These are phyloP conservation scores for Hsuehochloa calcarea DNA, from an alignment of 176 grass and related monocot genomes.

Conservation along the genomic window DNA sequence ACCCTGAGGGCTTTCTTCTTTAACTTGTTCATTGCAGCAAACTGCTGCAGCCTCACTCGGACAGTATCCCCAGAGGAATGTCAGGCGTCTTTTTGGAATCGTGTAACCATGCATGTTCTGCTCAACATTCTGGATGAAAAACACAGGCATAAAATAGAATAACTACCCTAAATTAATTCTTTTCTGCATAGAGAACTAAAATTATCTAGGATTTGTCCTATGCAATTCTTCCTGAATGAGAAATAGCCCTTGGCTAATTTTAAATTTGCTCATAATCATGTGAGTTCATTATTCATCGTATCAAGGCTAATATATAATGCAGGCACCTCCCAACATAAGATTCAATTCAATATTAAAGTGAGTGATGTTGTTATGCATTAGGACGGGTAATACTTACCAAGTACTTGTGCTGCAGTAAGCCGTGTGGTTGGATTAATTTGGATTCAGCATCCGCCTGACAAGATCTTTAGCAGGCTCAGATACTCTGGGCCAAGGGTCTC, in stretches of 20 bases:
- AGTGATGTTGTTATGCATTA: neutral
- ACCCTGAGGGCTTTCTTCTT: conserved; percentile 96
- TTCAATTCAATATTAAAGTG: neutral
- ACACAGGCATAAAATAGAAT: neutral
- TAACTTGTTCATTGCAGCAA: conserved; percentile 98
- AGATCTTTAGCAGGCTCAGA: conserved; percentile 97
- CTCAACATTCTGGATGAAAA: neutral
- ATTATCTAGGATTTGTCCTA: neutral
- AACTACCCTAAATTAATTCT: neutral
- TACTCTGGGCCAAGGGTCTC: conserved; percentile 90
- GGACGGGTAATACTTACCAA: conserved; percentile 56
- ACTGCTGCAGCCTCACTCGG: conserved; percentile 78
- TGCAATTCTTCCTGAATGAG: neutral
- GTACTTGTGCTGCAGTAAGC: conserved; percentile 82
- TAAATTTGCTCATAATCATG: neutral
- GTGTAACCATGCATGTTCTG: conserved; percentile 93
- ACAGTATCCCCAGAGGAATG: conserved; percentile 88
- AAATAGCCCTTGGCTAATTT: neutral
- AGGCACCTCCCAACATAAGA: neutral
- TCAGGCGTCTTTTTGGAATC: conserved; percentile 82
- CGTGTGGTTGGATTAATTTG: conserved; percentile 73
- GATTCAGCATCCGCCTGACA: conserved; percentile 84
- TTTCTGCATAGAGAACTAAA: neutral
- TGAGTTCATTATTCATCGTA: neutral
- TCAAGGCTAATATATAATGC: neutral